A percentile compares a stretch with the other conserved stretches of the same genome.
phyloP scores from a whole-genome alignment of 257 asterid genomes.

The Gardenia jasminoides region DNA sequence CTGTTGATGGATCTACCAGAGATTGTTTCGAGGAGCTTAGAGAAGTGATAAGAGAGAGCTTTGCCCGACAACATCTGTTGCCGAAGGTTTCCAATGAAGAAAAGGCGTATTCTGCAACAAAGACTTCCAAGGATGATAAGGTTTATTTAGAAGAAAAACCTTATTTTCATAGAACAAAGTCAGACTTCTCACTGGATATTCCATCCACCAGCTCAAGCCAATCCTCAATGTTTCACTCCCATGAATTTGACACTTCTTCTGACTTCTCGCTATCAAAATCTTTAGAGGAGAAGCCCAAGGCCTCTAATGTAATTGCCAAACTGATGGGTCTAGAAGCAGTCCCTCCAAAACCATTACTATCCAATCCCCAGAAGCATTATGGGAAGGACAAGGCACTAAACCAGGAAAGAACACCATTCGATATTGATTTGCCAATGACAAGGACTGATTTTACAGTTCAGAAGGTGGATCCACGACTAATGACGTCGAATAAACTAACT shows the following conservation, averaged over 20 bases:
- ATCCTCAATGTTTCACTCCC: slow-evolving; percentile 41
- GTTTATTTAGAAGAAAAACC: slow-evolving; percentile 16
- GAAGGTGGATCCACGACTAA: slow-evolving; percentile 35
- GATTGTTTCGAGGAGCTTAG: slow-evolving; percentile 79
- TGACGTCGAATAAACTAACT: slow-evolving; percentile 49
- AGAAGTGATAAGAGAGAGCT: slow-evolving; percentile 58
- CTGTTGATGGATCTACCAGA: slow-evolving; percentile 36
- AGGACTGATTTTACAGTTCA: slow-evolving; percentile 34
- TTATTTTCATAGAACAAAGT: slow-evolving; percentile 9
- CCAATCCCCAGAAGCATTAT: slow-evolving; percentile 3
- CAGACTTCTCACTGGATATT: slow-evolving; percentile 28
- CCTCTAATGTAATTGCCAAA: slow-evolving; percentile 61
- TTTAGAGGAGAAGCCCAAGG: slow-evolving; percentile 39
- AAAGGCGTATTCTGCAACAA: slow-evolving; percentile 9
- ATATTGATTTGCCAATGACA: slow-evolving; percentile 53
- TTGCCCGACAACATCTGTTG: slow-evolving; percentile 63
- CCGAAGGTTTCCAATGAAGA: slow-evolving; percentile 29
- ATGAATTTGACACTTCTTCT: slow-evolving; percentile 33
- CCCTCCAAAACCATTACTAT: slow-evolving; percentile 25
- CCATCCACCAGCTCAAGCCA: slow-evolving; percentile 57
- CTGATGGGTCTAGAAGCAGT: slow-evolving; percentile 74
- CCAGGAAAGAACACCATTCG: slow-evolving; percentile 36
- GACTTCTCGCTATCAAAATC: slow-evolving; percentile 33
- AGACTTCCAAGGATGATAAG: slow-evolving; percentile 21
- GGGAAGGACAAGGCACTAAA: slow-evolving; percentile 30